A percentile compares a stretch with the other conserved stretches of the same genome.
Conservation (phyloP, 768 basidiomycete genomes). For the Polyporus arcularius region DNA sequence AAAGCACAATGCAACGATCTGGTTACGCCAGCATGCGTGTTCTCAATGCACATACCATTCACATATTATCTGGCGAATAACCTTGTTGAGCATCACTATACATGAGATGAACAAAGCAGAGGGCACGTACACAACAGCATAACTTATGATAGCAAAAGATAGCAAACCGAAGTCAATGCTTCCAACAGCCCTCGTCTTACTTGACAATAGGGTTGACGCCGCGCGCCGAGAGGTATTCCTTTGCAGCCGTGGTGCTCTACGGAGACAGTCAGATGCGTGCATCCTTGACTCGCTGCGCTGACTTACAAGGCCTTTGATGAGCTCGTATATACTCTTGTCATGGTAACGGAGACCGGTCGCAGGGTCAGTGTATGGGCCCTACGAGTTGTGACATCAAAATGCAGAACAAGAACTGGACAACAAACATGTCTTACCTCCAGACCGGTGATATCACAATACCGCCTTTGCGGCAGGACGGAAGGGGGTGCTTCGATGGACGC, state of each 20-base stretch:
- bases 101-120: no score
- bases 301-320: slow-evolving; percentile 71
- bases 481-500: slow-evolving; percentile 85
- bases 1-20: no score
- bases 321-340: slow-evolving; percentile 84
- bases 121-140: no score
- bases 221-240: slow-evolving; percentile 70
- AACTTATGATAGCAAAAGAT: background rate
- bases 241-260: slow-evolving; percentile 69
- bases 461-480: slow-evolving; percentile 71
- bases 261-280: background rate
- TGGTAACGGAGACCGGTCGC: slow-evolving; percentile 79
- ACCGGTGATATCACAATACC: slow-evolving; percentile 87
- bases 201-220: slow-evolving; percentile 40
- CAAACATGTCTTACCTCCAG: slow-evolving; percentile 53
- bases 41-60: no score
- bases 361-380: slow-evolving; percentile 87
- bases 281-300: background rate
- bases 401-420: no score
- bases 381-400: background rate
- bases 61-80: no score
- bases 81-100: no score
- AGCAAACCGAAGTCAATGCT: background rate
- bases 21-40: no score
- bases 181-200: slow-evolving; percentile 10